Base-by-base conservation (phyloP, 805 yeast species). In the Jamesozyma hellenica region DNA sequence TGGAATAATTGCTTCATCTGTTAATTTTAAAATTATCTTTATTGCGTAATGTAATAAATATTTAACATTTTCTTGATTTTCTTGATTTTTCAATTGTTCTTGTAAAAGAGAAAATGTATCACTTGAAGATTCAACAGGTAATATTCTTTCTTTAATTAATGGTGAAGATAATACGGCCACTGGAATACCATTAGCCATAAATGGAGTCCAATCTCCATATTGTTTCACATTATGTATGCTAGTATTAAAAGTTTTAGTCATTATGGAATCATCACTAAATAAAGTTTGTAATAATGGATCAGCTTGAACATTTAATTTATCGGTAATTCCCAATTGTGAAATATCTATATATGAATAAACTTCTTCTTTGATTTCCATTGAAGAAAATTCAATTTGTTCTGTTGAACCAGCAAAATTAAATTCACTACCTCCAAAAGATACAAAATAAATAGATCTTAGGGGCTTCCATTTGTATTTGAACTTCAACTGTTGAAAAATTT, bases 391-490 rank as follows among this genome's bases (percentile, higher is more conserved):
- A 6, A 79, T 68, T 72, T 87, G 77, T 51, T 81, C 87, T 0
- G 87, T 69, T 12, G 83, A 67, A 0, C 96, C 96, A 0, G 90
- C 94, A 49, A 71, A 65, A 53, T 86, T 87, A 47, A 80, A 85
- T 42, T 78, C 75, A 0, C 81, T 64, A 1, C 82, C 95, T 50
- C 87, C 94, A 63, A 82, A 83, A 0, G 94, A 83, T 0, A 77
- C 76, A 61, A 88, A 86, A 51, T 79, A 78, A n/a, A 88, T 78
- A 2, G 87, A 68, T 56, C 96, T 71, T 23, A 85, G 56, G 0
- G 96, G 96, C 33, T 66, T 65, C 96, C 96, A 88, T 42, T 77
- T 73, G 48, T 70, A 71, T 29, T 75, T 65, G 37, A 72, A 66
- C 41, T 72, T 75, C 56, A 86, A 60, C 19, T 74, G 65, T n/a